Evolutionary conservation across 257 asterid genomes (phyloP), one percentile per base, ranked within the genome.

Genomic region (Solanum pinnatisectum): DNA sequence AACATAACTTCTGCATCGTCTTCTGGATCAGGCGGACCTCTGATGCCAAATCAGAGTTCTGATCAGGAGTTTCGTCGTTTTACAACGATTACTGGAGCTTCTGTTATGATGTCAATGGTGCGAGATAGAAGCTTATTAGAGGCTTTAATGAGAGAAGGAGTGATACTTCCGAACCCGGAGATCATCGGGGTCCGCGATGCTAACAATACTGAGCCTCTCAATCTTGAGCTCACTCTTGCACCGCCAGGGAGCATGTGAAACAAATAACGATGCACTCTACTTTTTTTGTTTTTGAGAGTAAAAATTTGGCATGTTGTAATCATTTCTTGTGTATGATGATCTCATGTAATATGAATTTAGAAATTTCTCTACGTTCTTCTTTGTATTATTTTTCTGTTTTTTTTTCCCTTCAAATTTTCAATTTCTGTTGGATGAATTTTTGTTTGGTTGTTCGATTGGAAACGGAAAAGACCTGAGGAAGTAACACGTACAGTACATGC

Each of bases 181-280:
- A 63, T 63, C 32, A 63, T 52, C 9, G n/a, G 56, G 12, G 11
- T 20, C n/a, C 10, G n/a, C 68, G 27, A 8, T 1, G 68, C 27
- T 59, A 59, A 22, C 68, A 33, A 15, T 37, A 9, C 30, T 8
- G 8, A 22, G 15, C 16, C 25, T 3, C 79, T 36, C 4, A 85
- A 27, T 46, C 85, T 94, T 27, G 96, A 92, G 85, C 94, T 94
- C 16, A 92, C 92, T 89, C 87, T 91, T 25, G 92, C 95, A 23
- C 95, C 94, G 5, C 93, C 94, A 60, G 94, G 87, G 30, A 87
- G 13, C 65, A 76, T 60, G 18, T 20, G 0, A 56, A 52, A 52
- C 23, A 52, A 52, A 52, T 52, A 56, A 3, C 22, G 22, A 15
- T 49, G 60, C 60, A 49, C 22, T 49, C 60, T 49, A 15, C 15